Evolutionary conservation across 345 rosid species (phyloP).

Genomic region (Citropsis articulata): DNA sequence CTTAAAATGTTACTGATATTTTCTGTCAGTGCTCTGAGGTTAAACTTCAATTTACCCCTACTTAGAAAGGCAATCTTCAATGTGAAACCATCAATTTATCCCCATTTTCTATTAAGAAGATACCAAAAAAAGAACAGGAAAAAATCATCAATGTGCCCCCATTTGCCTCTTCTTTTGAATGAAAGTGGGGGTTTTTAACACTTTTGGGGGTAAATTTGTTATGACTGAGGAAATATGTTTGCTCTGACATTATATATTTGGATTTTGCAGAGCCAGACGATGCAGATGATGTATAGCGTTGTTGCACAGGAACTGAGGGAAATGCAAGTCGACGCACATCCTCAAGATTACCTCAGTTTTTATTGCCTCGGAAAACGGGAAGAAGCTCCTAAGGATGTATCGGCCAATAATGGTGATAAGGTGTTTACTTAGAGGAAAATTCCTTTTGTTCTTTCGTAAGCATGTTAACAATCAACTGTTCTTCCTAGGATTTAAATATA

Average conservation of each 20-base stretch:
- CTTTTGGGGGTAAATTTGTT: not conserved
- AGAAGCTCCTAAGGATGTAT: conserved; percentile 24
- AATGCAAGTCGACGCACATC: conserved; percentile 50
- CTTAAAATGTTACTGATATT: not conserved
- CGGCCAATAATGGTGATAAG: conserved; percentile 33
- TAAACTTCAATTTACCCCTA: too few relatives aligned
- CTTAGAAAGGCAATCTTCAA: too few relatives aligned
- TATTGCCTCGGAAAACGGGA: conserved; percentile 88
- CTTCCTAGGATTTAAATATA: not conserved
- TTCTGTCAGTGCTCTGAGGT: not conserved
- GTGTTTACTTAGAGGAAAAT: conserved; percentile 30
- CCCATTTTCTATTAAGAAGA: too few relatives aligned
- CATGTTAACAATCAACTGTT: not conserved
- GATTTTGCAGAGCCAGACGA: conserved; percentile 74
- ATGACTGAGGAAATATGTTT: not conserved
- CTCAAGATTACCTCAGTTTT: conserved; percentile 91
- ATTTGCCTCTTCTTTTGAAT: too few relatives aligned
- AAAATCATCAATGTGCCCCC: too few relatives aligned
- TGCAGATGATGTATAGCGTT: conserved; percentile 82
- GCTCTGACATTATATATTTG: conserved; percentile 5
- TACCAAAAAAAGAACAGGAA: too few relatives aligned
- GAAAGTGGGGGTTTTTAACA: too few relatives aligned
- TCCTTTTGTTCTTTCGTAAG: conserved; percentile 3
- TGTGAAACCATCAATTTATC: too few relatives aligned
- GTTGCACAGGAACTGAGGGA: conserved; percentile 57